Base-by-base conservation (phyloP, 345 rosid genomes). In the Gossypium longicalyx region DNA sequence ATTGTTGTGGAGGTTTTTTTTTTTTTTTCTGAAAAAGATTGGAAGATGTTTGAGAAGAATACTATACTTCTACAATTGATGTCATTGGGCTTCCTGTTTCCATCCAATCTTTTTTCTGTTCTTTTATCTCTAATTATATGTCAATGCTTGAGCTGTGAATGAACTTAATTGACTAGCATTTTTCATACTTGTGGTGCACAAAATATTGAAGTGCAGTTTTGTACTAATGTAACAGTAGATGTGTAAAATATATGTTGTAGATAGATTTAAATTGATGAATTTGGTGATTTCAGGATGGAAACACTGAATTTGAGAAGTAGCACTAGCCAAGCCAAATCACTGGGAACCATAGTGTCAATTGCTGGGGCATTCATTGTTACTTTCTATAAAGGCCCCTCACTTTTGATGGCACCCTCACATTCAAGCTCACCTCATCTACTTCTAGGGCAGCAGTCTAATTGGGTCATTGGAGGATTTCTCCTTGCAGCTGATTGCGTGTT, bases 391-490 rank as follows among this genome's bases (percentile, higher is more conserved):
- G 90, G 88, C 6, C 86, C 87, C 23, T 71, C 82, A 19, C 75
- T 83, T 63, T 56, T 80, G 73, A 69, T 47, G 59, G 47, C 67
- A 48, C 9, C 76, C 29, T 65, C 77, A 20, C 52, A 67, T 29
- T 67, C 63, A 60, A 66, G 70, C 67, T 22, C 67, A 27, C 44
- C 64, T 54, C 47, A 38, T 78, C 67, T 71, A 22, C 60, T 77
- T 73, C 25, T 78, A 45, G 4, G 29, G 61, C 80, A 29, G 11
- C 80, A 72, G 54, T 72, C 86, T 25, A 72, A 71, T 71, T 84
- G 87, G 89, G 77, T 80, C 23, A 23, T 83, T 16, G 89, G 89
- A 72, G 89, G 87, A 69, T 62, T 82, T 60, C 70, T 83, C 22
- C 87, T 83, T 72, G 80, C 75, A 5, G 78, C 70, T 72, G 87